These are phyloP conservation scores for Brassica incana DNA, from an alignment of 345 rosid genomes.

Conservation along the genomic window DNA sequence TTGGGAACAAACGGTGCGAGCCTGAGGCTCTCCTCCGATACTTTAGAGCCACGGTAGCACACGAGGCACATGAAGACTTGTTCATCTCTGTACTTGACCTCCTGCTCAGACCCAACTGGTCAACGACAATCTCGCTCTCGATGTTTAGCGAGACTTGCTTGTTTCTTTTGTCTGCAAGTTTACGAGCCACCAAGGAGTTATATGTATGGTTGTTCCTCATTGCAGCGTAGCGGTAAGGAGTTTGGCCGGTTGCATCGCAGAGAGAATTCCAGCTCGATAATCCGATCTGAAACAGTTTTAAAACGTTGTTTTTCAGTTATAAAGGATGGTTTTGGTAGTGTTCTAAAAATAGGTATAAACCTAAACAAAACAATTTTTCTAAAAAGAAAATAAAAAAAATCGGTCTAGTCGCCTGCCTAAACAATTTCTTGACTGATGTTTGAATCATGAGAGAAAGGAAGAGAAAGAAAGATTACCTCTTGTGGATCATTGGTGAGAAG, in stretches of 20 bases:
- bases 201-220: conserved; percentile 67
- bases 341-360: too few relatives aligned
- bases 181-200: conserved; percentile 63
- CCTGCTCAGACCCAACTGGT: conserved; percentile 33
- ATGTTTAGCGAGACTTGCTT: conserved; percentile 69
- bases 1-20: conserved; percentile 66
- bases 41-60: conserved; percentile 57
- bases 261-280: conserved; percentile 68
- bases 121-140: conserved; percentile 39
- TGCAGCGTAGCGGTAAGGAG: conserved; percentile 63
- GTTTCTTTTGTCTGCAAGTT: conserved; percentile 65
- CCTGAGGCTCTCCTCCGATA: conserved; percentile 47
- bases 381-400: too few relatives aligned
- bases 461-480: conserved; percentile 53
- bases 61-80: conserved; percentile 53
- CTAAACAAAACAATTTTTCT: too few relatives aligned
- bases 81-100: conserved; percentile 26
- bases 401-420: too few relatives aligned
- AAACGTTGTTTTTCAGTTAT: background rate
- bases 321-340: background rate
- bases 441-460: background rate
- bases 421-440: background rate
- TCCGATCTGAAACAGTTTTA: conserved; percentile 53
- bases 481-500: conserved; percentile 82
- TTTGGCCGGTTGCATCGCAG: conserved; percentile 56